Conservation (phyloP, 2,329 filamentous ascomycete species). For the Podosphaera leucotricha region DNA sequence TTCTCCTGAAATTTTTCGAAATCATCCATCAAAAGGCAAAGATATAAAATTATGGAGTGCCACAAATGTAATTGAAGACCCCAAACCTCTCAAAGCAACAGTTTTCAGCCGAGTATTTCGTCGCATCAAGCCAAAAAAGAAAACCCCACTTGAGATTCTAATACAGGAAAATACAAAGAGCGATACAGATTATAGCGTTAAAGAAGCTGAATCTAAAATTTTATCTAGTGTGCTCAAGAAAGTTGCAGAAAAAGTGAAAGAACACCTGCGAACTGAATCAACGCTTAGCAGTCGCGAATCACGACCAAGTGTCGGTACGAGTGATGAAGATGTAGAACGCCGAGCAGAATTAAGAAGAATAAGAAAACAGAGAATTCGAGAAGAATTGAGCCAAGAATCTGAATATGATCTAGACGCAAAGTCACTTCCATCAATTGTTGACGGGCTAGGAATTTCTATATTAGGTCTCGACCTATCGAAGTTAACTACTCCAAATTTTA, state of each 20-base stretch:
- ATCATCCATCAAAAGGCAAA: background rate
- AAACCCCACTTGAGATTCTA: conserved; percentile 3
- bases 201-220: conserved; percentile 20
- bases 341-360: conserved; percentile 31
- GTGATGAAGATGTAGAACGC: conserved; percentile 28
- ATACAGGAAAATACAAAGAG: conserved; percentile 5
- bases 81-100: background rate
- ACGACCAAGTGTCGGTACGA: conserved; percentile 21
- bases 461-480: conserved; percentile 3
- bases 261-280: conserved; percentile 23
- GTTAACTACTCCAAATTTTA: conserved; percentile 1
- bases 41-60: background rate
- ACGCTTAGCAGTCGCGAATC: conserved; percentile 18
- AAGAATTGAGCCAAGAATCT: conserved; percentile 28
- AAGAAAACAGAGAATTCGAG: conserved; percentile 31
- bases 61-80: background rate
- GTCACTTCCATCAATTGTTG: conserved; percentile 6
- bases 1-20: background rate
- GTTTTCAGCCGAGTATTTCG: background rate
- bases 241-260: conserved; percentile 19
- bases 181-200: conserved; percentile 15
- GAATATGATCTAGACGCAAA: conserved; percentile 18
- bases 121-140: conserved; percentile 1
- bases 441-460: conserved; percentile 3
- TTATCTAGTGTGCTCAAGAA: conserved; percentile 20